Evolutionary conservation across 257 asterid genomes (phyloP).

Genomic region (Ilex aquifolium): DNA sequence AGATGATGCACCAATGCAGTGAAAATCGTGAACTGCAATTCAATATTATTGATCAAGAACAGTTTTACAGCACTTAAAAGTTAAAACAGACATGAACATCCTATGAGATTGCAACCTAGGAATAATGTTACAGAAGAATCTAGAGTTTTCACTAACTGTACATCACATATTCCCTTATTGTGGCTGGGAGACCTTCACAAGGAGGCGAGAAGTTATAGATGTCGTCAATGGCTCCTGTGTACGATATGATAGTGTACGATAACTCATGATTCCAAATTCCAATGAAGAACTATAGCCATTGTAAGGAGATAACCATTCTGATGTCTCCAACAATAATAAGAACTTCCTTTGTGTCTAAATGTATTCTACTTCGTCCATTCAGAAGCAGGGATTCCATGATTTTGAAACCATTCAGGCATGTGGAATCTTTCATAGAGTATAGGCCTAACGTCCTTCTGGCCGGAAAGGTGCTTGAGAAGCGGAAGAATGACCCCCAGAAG

Average conservation of each 20-base stretch:
- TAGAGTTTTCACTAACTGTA: conserved; percentile 27
- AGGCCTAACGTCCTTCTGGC: conserved; percentile 72
- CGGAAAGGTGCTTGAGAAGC: conserved; percentile 80
- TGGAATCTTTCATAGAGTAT: conserved; percentile 70
- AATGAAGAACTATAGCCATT: conserved; percentile 9
- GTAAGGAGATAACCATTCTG: conserved; percentile 5
- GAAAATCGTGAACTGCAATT: no score
- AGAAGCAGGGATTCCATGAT: conserved; percentile 74
- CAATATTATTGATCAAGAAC: not conserved
- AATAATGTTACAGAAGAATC: conserved; percentile 30
- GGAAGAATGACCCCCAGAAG: conserved; percentile 91
- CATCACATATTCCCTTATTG: not conserved
- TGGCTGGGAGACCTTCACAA: no score
- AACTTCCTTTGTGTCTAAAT: conserved; percentile 1
- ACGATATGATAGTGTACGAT: conserved; percentile 18
- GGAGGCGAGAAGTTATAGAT: no score
- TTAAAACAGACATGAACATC: conserved; percentile 16
- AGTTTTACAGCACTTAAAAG: conserved; percentile 18
- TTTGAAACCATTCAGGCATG: conserved; percentile 92
- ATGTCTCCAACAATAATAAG: conserved; percentile 9
- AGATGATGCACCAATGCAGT: no score
- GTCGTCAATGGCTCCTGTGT: conserved; percentile 12
- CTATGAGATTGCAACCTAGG: conserved; percentile 24
- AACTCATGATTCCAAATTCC: conserved; percentile 7
- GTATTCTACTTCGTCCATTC: conserved; percentile 40